Evolutionary conservation across 805 yeast species (phyloP), one percentile per base, ranked within the genome.

Genomic region (Ogataea dorogensis): DNA sequence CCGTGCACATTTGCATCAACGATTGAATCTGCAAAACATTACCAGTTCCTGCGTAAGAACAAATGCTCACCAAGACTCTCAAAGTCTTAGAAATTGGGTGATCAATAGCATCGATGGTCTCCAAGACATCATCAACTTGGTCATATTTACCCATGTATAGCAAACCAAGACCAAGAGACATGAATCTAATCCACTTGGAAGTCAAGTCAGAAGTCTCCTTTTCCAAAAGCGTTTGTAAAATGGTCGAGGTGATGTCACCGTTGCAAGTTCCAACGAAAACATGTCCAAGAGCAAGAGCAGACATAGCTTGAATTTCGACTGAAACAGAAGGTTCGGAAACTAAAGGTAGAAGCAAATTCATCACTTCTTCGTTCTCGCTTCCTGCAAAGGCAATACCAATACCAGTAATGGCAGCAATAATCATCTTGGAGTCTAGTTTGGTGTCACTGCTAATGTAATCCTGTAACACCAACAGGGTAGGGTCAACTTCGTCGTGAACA

Each of bases 1-100:
- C 79, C 5, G 95, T 83, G 56, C 93, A 77, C 74, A 88, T 87
- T 53, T 87, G 95, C 53, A 91, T 74, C 55, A 93, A 71, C 24
- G 86, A 79, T 68, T 93, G 98, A 44, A 93, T 85, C 67, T 89
- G 93, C 44, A 93, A 73, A 20, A 93, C 98, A 59, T 93, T 93
- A 50, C 98, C 98, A 24, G 98, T 87, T 45, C 98, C 98, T 8
- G 96, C 94, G 65, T 84, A 89, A 4, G 98, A 95, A 67, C 97
- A 86, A 35, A 89, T 83, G 44, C 83, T 87, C 21, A 94, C 88
- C 54, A 93, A 71, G 11, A 88, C 93, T 62, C 86, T 93, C 56
- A 89, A 77, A 29, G 94, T 84, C 50, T 85, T 81, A 17, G 93
- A 80, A 55, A 93, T 81, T 25, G 97, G 97, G 58, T 91, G 97